Conservation (phyloP, 306 rosid species). For the Gillenia trifoliata region DNA sequence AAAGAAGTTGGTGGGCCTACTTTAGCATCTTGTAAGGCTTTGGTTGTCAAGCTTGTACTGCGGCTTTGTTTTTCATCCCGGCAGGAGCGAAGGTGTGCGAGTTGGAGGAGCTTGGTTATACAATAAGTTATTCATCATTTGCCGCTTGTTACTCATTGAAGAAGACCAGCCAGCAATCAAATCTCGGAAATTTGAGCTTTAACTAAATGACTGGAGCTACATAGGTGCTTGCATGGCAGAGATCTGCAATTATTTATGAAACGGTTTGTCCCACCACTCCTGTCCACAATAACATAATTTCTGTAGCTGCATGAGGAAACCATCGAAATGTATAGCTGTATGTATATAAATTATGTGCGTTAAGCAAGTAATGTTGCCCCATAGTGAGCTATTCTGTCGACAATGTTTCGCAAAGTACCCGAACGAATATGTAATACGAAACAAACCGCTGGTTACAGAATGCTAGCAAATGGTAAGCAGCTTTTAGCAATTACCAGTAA, state of each 20-base stretch:
- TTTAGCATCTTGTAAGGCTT: slow-evolving; percentile 8
- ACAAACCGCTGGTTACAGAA: too few relatives aligned
- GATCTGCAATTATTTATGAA: neutral
- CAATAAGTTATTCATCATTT: neutral
- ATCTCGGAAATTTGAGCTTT: neutral
- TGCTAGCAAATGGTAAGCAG: too few relatives aligned
- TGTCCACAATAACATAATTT: neutral
- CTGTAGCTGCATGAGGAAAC: neutral
- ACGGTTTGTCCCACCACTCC: neutral
- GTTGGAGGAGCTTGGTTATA: neutral
- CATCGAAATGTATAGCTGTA: neutral
- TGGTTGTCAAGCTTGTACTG: slow-evolving; percentile 1
- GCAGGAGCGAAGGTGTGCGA: neutral
- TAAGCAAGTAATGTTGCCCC: too few relatives aligned
- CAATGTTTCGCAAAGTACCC: neutral
- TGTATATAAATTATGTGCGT: too few relatives aligned
- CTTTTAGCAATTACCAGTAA: too few relatives aligned
- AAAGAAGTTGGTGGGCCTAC: slow-evolving; percentile 40
- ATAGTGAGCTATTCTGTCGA: neutral
- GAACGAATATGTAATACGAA: too few relatives aligned
- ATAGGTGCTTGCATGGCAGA: neutral
- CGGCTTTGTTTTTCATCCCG: neutral
- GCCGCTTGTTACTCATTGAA: neutral
- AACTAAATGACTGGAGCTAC: neutral
- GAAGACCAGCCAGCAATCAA: neutral